Evolutionary conservation across 1,284 basidiomycete genomes (phyloP).

Genomic region (Phellopilus nigrolimitatus): DNA sequence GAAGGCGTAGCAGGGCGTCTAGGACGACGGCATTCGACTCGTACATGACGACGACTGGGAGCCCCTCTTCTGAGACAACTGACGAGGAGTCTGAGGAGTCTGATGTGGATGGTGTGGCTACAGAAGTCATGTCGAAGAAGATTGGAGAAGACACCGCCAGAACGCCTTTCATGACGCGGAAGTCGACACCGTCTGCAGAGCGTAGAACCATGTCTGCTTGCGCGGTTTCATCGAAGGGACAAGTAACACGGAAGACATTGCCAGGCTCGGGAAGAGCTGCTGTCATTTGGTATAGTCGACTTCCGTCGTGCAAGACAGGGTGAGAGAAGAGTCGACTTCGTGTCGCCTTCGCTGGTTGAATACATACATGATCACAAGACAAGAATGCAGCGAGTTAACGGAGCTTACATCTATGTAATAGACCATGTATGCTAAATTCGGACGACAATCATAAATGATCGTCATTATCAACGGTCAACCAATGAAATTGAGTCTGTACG

Average conservation of each 20-base stretch:
- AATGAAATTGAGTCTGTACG: too few relatives aligned
- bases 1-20: neutral
- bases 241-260: neutral
- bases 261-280: too few relatives aligned
- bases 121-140: slow-evolving; percentile 38
- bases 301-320: too few relatives aligned
- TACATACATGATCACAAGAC: too few relatives aligned
- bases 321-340: too few relatives aligned
- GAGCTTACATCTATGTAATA: too few relatives aligned
- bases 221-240: neutral
- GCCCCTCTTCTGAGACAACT: neutral
- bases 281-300: too few relatives aligned
- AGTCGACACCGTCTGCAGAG: slow-evolving; percentile 43
- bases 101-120: slow-evolving; percentile 26
- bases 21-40: neutral
- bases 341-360: too few relatives aligned
- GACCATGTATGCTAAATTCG: too few relatives aligned
- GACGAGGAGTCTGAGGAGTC: neutral
- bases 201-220: slow-evolving; percentile 38
- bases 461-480: too few relatives aligned
- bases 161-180: slow-evolving; percentile 40
- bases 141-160: slow-evolving; percentile 42
- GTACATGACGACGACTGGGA: neutral
- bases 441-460: too few relatives aligned
- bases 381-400: too few relatives aligned